phyloP scores from a whole-genome alignment of 2,329 filamentous ascomycete species.

The Claviceps sp. region DNA sequence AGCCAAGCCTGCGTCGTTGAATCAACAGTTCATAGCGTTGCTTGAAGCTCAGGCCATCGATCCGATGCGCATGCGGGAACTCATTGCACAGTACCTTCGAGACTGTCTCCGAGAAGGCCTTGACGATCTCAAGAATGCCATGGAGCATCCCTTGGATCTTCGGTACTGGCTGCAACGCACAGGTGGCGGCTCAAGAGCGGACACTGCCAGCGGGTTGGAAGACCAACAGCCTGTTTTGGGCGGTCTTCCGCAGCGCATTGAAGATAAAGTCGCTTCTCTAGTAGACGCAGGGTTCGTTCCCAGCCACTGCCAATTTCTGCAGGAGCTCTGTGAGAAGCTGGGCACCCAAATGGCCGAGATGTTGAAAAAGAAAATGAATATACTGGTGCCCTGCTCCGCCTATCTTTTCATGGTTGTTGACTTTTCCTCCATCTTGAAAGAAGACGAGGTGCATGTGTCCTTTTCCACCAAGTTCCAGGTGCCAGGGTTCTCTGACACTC shows the following conservation, averaged over 20 bases:
- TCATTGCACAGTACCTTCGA: conserved; percentile 35
- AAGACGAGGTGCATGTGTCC: conserved; percentile 53
- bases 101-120: conserved; percentile 39
- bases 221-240: conserved; percentile 30
- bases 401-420: conserved; percentile 57
- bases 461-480: conserved; percentile 53
- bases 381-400: conserved; percentile 47
- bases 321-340: conserved; percentile 31
- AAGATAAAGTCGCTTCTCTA: conserved; percentile 41
- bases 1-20: conserved; percentile 38
- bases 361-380: conserved; percentile 42
- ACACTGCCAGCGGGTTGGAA: conserved; percentile 25
- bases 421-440: conserved; percentile 44
- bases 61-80: conserved; percentile 26
- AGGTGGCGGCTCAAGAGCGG: conserved; percentile 15
- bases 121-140: conserved; percentile 33
- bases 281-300: conserved; percentile 48
- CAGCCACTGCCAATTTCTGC: conserved; percentile 31
- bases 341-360: conserved; percentile 38
- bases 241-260: conserved; percentile 34
- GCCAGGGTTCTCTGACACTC: conserved; percentile 37
- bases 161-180: conserved; percentile 40
- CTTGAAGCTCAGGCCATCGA: conserved; percentile 45
- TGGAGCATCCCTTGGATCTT: conserved; percentile 36
- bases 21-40: conserved; percentile 56